Evolutionary conservation across 768 basidiomycete species (phyloP).

Genomic region (Leucogyrophana mollusca): DNA sequence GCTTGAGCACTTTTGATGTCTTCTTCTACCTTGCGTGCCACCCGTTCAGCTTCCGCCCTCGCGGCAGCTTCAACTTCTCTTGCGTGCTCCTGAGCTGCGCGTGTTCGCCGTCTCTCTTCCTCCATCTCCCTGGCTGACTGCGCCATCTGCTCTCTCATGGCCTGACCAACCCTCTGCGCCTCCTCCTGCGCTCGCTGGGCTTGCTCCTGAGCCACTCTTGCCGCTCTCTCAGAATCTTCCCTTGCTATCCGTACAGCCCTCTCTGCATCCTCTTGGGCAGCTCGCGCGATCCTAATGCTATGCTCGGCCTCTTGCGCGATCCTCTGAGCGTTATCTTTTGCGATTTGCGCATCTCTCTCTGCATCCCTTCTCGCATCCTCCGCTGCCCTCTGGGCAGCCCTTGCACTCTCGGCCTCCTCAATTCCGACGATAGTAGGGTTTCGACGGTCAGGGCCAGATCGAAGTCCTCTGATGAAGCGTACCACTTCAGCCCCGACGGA

Average conservation of each 20-base stretch:
- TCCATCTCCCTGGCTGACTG: constrained; percentile 15
- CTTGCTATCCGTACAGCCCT: constrained; percentile 20
- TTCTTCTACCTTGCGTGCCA: constrained; percentile 17
- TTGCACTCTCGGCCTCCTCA: neutral
- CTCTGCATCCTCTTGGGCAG: constrained; percentile 2
- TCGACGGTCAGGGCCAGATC: too few relatives aligned
- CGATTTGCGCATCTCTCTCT: constrained; percentile 21
- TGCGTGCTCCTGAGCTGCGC: constrained; percentile 21
- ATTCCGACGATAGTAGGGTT: neutral
- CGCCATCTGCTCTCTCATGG: constrained; percentile 7
- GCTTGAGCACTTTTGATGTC: constrained; percentile 9
- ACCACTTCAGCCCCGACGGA: too few relatives aligned
- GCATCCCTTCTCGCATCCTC: constrained; percentile 16
- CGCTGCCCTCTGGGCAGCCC: constrained; percentile 4
- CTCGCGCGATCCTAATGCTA: neutral
- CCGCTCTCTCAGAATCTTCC: neutral
- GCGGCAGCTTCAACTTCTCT: constrained; percentile 20
- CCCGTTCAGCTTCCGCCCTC: constrained; percentile 21
- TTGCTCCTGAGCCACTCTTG: too few relatives aligned
- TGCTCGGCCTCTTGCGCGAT: constrained; percentile 1
- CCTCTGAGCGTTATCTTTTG: constrained; percentile 20
- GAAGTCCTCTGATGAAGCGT: too few relatives aligned
- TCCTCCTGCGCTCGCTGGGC: too few relatives aligned
- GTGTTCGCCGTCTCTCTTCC: constrained; percentile 16
- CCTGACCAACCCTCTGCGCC: too few relatives aligned